These are phyloP conservation scores for Strobilomyces confusus DNA, from an alignment of 768 basidiomycete genomes.

Conservation along the genomic window DNA sequence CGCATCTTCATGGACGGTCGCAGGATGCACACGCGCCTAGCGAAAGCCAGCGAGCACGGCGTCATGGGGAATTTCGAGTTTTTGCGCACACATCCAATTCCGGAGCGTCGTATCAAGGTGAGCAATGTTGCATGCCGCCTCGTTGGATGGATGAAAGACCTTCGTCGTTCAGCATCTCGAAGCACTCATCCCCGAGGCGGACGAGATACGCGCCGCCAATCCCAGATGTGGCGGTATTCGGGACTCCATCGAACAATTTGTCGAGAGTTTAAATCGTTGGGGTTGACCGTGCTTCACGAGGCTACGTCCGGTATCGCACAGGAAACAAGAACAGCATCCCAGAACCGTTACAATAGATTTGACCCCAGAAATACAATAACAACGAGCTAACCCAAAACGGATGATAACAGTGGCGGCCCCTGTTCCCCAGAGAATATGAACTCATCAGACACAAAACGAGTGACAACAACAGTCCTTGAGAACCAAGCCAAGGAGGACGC, in stretches of 20 bases:
- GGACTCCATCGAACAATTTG: constrained; percentile 28
- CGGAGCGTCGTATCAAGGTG: constrained; percentile 68
- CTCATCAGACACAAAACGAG: constrained; percentile 2
- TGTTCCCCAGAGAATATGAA: constrained; percentile 6
- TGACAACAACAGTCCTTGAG: neutral
- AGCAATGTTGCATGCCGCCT: constrained; percentile 13
- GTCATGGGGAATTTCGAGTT: constrained; percentile 47
- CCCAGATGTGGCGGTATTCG: constrained; percentile 48
- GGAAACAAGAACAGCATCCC: neutral
- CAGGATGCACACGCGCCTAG: constrained; percentile 73
- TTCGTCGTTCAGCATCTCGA: constrained; percentile 42
- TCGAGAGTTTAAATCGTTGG: constrained; percentile 15
- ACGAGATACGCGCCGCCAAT: constrained; percentile 50
- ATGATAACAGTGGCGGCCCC: neutral
- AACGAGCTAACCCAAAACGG: constrained; percentile 7
- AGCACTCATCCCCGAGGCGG: constrained; percentile 53
- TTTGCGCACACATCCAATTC: constrained; percentile 78
- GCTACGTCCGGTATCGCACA: neutral
- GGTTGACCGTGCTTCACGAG: neutral
- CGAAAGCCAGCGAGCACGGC: constrained; percentile 44
- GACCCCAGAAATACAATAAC: constrained; percentile 2
- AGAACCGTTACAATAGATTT: neutral
- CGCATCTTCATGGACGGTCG: neutral
- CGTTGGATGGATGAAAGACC: neutral
- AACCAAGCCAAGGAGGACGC: neutral